Conservation (phyloP, 2,329 filamentous ascomycete genomes). For the Botryosphaeria dothidea region DNA sequence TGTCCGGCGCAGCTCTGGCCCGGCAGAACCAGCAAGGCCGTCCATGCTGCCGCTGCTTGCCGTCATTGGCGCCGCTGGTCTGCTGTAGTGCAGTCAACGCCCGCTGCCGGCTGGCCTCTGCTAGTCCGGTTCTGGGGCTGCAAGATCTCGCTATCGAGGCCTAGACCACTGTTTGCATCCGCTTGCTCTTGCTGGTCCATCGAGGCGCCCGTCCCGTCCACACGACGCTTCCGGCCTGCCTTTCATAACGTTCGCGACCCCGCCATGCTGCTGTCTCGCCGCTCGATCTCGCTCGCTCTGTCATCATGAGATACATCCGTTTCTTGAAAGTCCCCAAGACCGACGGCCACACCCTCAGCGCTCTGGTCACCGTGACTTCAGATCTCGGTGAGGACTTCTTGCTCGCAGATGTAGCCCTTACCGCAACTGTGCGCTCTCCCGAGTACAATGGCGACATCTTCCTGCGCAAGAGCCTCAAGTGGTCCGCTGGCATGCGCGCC, state of each 20-base stretch:
- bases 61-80: background rate
- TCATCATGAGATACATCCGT: slow-evolving; percentile 58
- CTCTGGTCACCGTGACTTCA: slow-evolving; percentile 65
- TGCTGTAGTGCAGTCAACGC: background rate
- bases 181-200: background rate
- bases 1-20: background rate
- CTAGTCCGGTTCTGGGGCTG: background rate
- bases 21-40: background rate
- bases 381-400: slow-evolving; percentile 68
- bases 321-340: slow-evolving; percentile 66
- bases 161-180: background rate
- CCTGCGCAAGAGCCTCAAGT: slow-evolving; percentile 45
- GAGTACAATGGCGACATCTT: slow-evolving; percentile 40
- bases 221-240: background rate
- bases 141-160: background rate
- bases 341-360: slow-evolving; percentile 45
- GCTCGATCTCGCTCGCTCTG: background rate
- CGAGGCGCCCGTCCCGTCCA: background rate
- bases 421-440: slow-evolving; percentile 38
- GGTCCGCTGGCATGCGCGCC: slow-evolving; percentile 46
- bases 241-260: background rate
- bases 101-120: background rate
- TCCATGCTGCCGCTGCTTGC: background rate
- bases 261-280: background rate
- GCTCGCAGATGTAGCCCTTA: slow-evolving; percentile 47